Percentiles rank a stretch among this genome's conserved stretches.
phyloP scores from a whole-genome alignment of 352 stramenopile genomes.

The Pythium myriotylum region DNA sequence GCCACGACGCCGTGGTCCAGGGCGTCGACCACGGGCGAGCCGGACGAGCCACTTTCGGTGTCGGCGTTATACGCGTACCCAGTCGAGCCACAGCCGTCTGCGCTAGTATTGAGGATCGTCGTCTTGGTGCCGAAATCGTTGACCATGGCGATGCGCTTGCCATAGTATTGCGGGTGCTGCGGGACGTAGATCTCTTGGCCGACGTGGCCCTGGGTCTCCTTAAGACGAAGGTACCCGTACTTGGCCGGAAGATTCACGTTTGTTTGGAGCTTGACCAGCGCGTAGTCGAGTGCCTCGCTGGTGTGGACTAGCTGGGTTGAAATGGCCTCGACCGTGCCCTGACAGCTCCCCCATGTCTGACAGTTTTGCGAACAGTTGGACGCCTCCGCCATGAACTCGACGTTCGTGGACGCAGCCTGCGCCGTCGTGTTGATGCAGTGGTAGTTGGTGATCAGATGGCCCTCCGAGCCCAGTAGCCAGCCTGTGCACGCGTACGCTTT shows the following conservation, averaged over 20 bases:
- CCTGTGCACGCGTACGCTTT: conserved; percentile 49
- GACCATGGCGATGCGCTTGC: conserved; percentile 53
- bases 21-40: conserved; percentile 55
- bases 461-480: conserved; percentile 60
- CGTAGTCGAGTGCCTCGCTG: conserved; percentile 59
- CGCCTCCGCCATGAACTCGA: conserved; percentile 70
- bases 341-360: conserved; percentile 39
- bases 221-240: conserved; percentile 66
- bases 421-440: conserved; percentile 56
- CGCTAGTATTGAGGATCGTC: conserved; percentile 34
- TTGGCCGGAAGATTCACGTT: conserved; percentile 37
- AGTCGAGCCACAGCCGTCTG: conserved; percentile 36
- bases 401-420: conserved; percentile 42
- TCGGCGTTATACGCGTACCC: conserved; percentile 70
- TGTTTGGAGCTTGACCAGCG: conserved; percentile 52
- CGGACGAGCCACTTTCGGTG: conserved; percentile 64
- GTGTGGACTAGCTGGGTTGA: conserved; percentile 47
- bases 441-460: conserved; percentile 74
- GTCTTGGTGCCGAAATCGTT: conserved; percentile 52
- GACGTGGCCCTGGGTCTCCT: conserved; percentile 31
- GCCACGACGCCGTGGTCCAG: conserved; percentile 61
- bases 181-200: conserved; percentile 57
- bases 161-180: conserved; percentile 48
- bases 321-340: conserved; percentile 47
- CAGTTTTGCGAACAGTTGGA: conserved; percentile 41